Evolutionary conservation across 2,329 filamentous ascomycete genomes (phyloP), one percentile per base, ranked within the genome.

Genomic region (Colletotrichum simmondsii): DNA sequence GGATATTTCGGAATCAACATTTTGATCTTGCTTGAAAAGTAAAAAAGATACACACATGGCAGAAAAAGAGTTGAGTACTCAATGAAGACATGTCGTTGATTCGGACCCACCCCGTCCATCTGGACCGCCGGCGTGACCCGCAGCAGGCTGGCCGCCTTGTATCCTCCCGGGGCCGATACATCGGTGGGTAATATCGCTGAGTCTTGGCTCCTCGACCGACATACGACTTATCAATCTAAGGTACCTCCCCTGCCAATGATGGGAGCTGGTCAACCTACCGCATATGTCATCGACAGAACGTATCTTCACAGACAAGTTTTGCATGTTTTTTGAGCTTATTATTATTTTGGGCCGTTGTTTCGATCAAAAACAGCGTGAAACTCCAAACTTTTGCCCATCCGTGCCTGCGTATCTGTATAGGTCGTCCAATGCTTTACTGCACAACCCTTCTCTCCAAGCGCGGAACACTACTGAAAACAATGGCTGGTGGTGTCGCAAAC

Each of bases 321-420:
- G 19, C 24, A 63, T 35, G 28, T 35, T 37, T 10, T 26, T 53
- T 6, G 16, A 24, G 19, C 22, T 63, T 54, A 64, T 64, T 64
- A 35, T 32, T 32, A 53, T 26, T 14, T 58, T 35, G 14, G 35
- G 12, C 26, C 26, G 32, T n/a, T 24, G n/a, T 12, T 46, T 49
- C 35, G 10, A 52, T 26, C 37, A 49, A 58, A n/a, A n/a, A 66
- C 32, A 22, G n/a, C 14, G 26, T 59, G 3, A 49, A 59, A 66
- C 53, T 35, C 64, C 53, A 58, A 66, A 66, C 64, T 66, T 66
- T 66, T 66, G 32, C 35, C 52, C 35, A 37, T 37, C 52, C 62
- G 7, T 57, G 22, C 22, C 52, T 24, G 32, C 52, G 56, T 28
- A 11, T 65, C 52, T 65, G 16, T 42, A 57, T 22, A 37, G 37